Percentiles rank a stretch among this genome's conserved stretches.
These are phyloP conservation scores for Aegilops tauschii DNA, from an alignment of 176 grass and related monocot genomes.

Conservation along the genomic window DNA sequence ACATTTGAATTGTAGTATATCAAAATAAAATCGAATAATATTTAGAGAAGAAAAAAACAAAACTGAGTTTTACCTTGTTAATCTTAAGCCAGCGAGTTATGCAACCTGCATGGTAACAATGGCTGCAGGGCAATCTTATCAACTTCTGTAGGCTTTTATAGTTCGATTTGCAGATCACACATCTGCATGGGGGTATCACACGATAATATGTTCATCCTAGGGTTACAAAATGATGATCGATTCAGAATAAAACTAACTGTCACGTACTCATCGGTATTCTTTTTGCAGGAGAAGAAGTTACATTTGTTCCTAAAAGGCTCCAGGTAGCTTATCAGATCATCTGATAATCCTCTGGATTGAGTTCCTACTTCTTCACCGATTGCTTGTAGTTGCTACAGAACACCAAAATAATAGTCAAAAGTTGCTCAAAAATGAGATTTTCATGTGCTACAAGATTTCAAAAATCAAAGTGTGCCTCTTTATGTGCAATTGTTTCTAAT, in stretches of 20 bases:
- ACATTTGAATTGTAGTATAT: not conserved
- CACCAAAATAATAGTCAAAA: conserved; percentile 14
- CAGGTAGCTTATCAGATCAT: conserved; percentile 77
- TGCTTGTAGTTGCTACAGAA: conserved; percentile 71
- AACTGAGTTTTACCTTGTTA: conserved; percentile 58
- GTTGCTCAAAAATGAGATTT: not conserved
- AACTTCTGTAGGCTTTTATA: conserved; percentile 57
- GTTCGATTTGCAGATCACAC: conserved; percentile 59
- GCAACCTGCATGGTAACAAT: conserved; percentile 67
- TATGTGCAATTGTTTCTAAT: not conserved
- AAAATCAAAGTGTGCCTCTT: not conserved
- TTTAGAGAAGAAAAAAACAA: not conserved
- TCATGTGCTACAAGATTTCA: not conserved
- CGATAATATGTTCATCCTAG: not conserved
- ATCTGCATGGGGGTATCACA: conserved; percentile 46
- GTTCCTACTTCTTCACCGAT: conserved; percentile 67
- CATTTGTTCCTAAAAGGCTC: conserved; percentile 44
- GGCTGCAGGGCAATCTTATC: conserved; percentile 70
- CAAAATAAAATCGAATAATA: not conserved
- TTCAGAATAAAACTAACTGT: conserved; percentile 8
- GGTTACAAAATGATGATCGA: not conserved
- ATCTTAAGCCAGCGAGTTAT: conserved; percentile 79
- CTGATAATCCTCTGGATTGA: conserved; percentile 75
- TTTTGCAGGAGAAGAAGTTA: conserved; percentile 61
- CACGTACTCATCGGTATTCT: conserved; percentile 59